Conservation (phyloP, 2,329 filamentous ascomycete genomes). For the Dothistroma septosporum region DNA sequence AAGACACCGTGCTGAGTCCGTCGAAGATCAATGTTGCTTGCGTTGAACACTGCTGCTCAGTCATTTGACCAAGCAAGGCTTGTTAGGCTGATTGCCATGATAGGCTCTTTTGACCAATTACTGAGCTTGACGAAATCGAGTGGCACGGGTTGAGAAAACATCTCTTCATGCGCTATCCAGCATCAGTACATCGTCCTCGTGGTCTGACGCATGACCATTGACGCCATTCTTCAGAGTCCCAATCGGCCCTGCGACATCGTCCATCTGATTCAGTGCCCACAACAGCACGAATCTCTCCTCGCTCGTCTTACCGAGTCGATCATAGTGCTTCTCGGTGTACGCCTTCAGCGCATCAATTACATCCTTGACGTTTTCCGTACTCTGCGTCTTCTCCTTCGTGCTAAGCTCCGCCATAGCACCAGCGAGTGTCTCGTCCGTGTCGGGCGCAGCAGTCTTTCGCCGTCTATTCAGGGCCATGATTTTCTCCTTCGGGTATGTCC, state of each 20-base stretch:
- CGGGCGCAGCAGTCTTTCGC: slow-evolving; percentile 26
- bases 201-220: slow-evolving; percentile 9
- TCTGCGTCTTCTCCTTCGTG: slow-evolving; percentile 36
- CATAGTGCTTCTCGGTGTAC: slow-evolving; percentile 92
- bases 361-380: slow-evolving; percentile 68
- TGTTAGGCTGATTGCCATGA: no score
- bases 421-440: slow-evolving; percentile 28
- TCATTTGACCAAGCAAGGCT: no score
- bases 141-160: not conserved
- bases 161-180: slow-evolving; percentile 12
- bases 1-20: no score
- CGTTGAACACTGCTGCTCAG: no score
- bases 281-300: slow-evolving; percentile 94
- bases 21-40: no score
- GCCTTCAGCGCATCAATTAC: slow-evolving; percentile 80
- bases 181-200: slow-evolving; percentile 22
- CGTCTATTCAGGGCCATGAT: slow-evolving; percentile 53
- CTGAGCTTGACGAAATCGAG: not conserved
- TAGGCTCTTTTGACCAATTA: not conserved
- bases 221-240: slow-evolving; percentile 14
- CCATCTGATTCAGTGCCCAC: slow-evolving; percentile 92
- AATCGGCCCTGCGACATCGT: slow-evolving; percentile 51
- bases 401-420: slow-evolving; percentile 32
- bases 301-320: slow-evolving; percentile 78
- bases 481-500: slow-evolving; percentile 72